Base-by-base conservation (phyloP, 2,329 filamentous ascomycete genomes). In the Rhytidhysteron rufulum region DNA sequence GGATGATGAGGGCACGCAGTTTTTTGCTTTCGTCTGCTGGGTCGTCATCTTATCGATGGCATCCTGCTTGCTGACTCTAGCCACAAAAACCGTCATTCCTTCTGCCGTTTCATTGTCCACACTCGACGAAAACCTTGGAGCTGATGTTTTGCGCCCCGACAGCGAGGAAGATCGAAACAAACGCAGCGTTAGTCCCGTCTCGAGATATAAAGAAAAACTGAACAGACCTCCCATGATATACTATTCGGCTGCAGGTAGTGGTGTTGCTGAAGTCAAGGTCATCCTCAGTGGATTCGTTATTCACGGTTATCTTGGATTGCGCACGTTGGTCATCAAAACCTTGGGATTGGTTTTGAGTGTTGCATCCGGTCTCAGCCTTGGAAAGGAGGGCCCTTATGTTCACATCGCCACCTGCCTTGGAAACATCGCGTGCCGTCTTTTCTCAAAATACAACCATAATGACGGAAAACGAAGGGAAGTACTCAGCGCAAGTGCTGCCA, bases 261-360 rank as follows among this genome's bases (percentile, higher is more conserved):
- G 93, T 54, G 93, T 98, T 10, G 93, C 93, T 5, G 93, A 98
- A 69, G 91, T 97, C 41, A 90, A 93, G 49, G 93, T 97, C 44
- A 97, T 97, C 43, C 78, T 97, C n/a, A 96, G 89, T 55, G 93
- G 93, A 5, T 98, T 97, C 57, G 91, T 98, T 40, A 73, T 98
- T 40, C 93, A 97, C 72, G 91, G 93, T 1, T 97, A 97, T 60
- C 77, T 98, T 6, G 93, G 93, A 53, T 66, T 95, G 29, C 86
- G 85, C 58, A 97, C 93, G 0, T 74, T 98, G 21, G 66, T 91
- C 4, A 78, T 95, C 67, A 98, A 98, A 63, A 86, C 87, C 1
- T 55, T 86, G 13, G 89, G 85, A 11, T 71, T 98, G 34, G 79
- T 96, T 43, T 74, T 97, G 41, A 94, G 88, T 61, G 89, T 97